A percentile compares a stretch with the other conserved stretches of the same genome.
phyloP scores from a whole-genome alignment of 805 yeast genomes.

The Pichia phayaonensis region DNA sequence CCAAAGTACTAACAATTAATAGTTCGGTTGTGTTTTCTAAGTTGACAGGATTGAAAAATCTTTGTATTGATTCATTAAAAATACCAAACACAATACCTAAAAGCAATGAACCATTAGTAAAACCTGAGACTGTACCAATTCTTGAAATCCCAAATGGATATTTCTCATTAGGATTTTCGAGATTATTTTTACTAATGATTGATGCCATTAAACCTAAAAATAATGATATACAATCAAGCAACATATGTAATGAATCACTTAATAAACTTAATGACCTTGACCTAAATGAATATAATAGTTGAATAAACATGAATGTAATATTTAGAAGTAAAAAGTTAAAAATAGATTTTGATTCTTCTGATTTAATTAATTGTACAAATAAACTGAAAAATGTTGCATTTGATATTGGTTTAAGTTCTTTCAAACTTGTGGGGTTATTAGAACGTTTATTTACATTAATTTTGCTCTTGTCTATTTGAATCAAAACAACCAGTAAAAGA shows the following conservation, averaged over 20 bases:
- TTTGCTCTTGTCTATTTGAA: constrained; percentile 5
- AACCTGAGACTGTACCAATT: constrained; percentile 89
- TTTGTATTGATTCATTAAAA: constrained; percentile 74
- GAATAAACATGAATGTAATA: constrained; percentile 90
- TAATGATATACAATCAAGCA: constrained; percentile 85
- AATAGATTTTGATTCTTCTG: constrained; percentile 77
- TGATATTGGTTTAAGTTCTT: not conserved
- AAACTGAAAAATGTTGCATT: constrained; percentile 17
- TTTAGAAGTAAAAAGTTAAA: constrained; percentile 81
- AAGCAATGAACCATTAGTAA: constrained; percentile 84
- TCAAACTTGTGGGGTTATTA: constrained; percentile 1
- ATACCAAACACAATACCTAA: constrained; percentile 88
- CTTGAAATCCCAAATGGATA: constrained; percentile 83
- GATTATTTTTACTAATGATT: constrained; percentile 30
- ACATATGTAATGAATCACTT: constrained; percentile 95
- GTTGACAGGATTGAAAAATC: constrained; percentile 70
- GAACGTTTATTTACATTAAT: not conserved
- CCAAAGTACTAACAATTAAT: constrained; percentile 74
- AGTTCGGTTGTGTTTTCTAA: constrained; percentile 78
- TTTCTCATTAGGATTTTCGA: constrained; percentile 25
- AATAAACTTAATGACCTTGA: constrained; percentile 87
- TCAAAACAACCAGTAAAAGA: constrained; percentile 8
- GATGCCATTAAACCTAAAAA: constrained; percentile 88
- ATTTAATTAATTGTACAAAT: constrained; percentile 31
- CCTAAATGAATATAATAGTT: constrained; percentile 81